Conservation (phyloP, 345 rosid genomes). For the sweet orange (Citrus sinensis) region DNA sequence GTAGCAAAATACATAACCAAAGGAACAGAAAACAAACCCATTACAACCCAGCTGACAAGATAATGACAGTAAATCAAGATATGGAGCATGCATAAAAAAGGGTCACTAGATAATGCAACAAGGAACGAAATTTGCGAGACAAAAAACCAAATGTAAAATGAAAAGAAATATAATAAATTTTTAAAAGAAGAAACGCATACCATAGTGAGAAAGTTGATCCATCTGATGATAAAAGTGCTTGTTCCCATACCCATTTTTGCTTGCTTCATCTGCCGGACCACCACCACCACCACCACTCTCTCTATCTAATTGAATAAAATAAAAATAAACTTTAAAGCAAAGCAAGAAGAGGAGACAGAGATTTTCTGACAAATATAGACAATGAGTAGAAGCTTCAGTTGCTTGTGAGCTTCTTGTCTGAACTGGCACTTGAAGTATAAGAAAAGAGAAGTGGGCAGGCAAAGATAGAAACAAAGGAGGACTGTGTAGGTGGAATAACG, state of each 20-base stretch:
- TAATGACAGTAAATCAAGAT: neutral
- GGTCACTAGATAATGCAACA: neutral
- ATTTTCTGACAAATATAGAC: neutral
- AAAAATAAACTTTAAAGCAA: neutral
- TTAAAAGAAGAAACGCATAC: conserved; percentile 25
- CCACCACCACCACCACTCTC: neutral
- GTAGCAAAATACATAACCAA: neutral
- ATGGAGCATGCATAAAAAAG: neutral
- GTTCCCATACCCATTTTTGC: conserved; percentile 71
- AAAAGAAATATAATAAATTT: neutral
- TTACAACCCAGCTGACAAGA: neutral
- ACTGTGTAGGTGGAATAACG: neutral
- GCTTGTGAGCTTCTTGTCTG: conserved; percentile 3
- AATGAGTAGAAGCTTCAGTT: neutral
- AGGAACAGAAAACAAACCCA: conserved; percentile 19
- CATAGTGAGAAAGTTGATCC: conserved; percentile 93
- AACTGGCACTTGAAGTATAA: conserved; percentile 28
- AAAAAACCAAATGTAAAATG: neutral
- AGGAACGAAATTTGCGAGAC: neutral
- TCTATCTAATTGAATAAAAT: neutral
- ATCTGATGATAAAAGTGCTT: conserved; percentile 83
- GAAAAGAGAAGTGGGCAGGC: conserved; percentile 7
- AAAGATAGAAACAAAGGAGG: neutral
- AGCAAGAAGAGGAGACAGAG: conserved; percentile 7
- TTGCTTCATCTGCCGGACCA: neutral